Evolutionary conservation across 2,329 filamentous ascomycete genomes (phyloP).

Genomic region (Talaromyces marneffei): DNA sequence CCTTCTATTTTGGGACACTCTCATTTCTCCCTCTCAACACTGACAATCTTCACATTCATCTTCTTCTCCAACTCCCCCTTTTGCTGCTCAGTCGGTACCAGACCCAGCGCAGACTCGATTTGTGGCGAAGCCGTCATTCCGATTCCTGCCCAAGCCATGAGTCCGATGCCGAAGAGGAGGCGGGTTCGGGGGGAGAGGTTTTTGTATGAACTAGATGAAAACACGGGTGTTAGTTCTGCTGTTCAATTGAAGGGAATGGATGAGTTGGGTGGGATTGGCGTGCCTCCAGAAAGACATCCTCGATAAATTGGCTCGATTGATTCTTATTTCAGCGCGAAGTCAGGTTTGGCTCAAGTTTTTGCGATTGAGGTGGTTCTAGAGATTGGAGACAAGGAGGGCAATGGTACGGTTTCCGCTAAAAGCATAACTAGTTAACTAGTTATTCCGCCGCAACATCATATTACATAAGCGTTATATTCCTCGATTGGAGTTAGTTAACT

Average conservation of each 20-base stretch:
- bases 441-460: background rate
- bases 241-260: background rate
- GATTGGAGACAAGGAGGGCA: background rate
- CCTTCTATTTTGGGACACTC: no score
- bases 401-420: background rate
- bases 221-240: background rate
- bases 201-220: constrained; percentile 56
- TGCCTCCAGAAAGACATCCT: constrained; percentile 39
- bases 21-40: constrained; percentile 26
- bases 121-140: constrained; percentile 70
- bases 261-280: background rate
- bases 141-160: constrained; percentile 69
- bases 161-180: constrained; percentile 62
- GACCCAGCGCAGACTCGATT: constrained; percentile 66
- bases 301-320: background rate
- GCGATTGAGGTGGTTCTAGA: background rate
- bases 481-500: no score
- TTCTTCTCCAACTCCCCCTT: constrained; percentile 56
- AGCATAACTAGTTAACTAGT: no score
- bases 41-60: constrained; percentile 29
- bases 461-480: background rate
- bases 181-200: constrained; percentile 66
- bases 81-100: constrained; percentile 68
- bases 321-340: background rate
- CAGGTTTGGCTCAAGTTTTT: background rate